Conservation (phyloP, 2,329 filamentous ascomycete genomes). For the Massarina eburnea region DNA sequence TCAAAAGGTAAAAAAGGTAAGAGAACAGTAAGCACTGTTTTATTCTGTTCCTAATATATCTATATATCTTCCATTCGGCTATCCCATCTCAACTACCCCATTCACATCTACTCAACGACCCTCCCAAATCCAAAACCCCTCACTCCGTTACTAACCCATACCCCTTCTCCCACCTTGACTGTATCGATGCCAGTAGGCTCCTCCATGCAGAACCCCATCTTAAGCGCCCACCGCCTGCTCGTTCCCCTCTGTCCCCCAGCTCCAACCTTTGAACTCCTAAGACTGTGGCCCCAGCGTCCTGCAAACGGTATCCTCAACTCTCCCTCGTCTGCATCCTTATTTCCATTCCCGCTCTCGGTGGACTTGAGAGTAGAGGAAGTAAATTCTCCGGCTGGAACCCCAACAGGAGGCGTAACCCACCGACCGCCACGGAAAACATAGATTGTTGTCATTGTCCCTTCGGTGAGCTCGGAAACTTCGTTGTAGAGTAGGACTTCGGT, state of each 20-base stretch:
- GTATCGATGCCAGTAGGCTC: slow-evolving; percentile 61
- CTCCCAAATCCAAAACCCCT: slow-evolving; percentile 64
- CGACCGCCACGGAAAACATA: slow-evolving; percentile 73
- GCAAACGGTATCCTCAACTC: slow-evolving; percentile 39
- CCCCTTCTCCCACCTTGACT: slow-evolving; percentile 70
- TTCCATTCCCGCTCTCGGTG: background rate
- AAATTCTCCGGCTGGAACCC: slow-evolving; percentile 34
- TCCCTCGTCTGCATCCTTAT: slow-evolving; percentile 32
- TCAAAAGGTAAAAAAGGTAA: background rate
- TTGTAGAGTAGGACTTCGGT: slow-evolving; percentile 79
- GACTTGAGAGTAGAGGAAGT: slow-evolving; percentile 13
- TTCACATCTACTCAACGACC: slow-evolving; percentile 27
- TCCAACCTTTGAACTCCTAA: slow-evolving; percentile 50
- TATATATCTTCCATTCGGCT: background rate
- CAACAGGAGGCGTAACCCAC: slow-evolving; percentile 77
- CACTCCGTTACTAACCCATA: slow-evolving; percentile 88
- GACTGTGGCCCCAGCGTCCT: slow-evolving; percentile 42
- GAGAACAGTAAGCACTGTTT: background rate
- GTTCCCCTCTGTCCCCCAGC: slow-evolving; percentile 83
- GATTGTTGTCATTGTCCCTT: slow-evolving; percentile 79
- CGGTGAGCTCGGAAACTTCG: slow-evolving; percentile 68
- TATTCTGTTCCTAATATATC: background rate
- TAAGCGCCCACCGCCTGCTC: slow-evolving; percentile 79
- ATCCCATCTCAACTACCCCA: background rate
- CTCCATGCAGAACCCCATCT: slow-evolving; percentile 67